These are phyloP conservation scores for Neonectria coccinea DNA, from an alignment of 2,329 filamentous ascomycete genomes.

Conservation along the genomic window DNA sequence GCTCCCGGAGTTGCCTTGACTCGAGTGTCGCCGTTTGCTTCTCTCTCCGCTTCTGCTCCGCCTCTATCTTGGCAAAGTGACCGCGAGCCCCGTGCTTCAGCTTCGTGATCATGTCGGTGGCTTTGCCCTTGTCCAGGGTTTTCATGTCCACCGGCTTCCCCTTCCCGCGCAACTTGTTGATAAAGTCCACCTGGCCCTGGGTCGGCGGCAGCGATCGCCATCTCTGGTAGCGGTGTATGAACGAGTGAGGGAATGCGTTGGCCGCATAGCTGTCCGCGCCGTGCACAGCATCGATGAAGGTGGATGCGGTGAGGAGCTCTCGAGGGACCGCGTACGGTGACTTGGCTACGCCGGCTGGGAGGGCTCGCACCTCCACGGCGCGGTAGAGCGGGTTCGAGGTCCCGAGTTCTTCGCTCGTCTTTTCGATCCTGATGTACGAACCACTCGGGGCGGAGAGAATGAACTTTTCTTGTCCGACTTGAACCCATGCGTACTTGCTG, in stretches of 20 bases:
- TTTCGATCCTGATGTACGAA: constrained; percentile 69
- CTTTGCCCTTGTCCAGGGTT: constrained; percentile 81
- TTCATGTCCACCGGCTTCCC: constrained; percentile 63
- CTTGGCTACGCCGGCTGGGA: constrained; percentile 59
- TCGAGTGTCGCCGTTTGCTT: constrained; percentile 53
- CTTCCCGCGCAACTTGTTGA: constrained; percentile 73
- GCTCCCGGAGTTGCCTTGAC: constrained; percentile 59
- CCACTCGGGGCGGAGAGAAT: constrained; percentile 75
- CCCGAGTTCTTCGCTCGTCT: constrained; percentile 42
- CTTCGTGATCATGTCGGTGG: constrained; percentile 92
- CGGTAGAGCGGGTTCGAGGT: constrained; percentile 51
- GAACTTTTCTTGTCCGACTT: constrained; percentile 76
- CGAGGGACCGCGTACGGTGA: constrained; percentile 77
- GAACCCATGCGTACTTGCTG: constrained; percentile 85
- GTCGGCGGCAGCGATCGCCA: constrained; percentile 80
- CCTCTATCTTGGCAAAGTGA: constrained; percentile 67
- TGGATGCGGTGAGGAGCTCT: constrained; percentile 72
- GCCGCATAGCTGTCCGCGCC: constrained; percentile 85
- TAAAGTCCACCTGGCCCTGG: constrained; percentile 72
- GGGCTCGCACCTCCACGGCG: constrained; percentile 62
- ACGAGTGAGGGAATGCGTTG: constrained; percentile 72
- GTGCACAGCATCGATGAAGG: constrained; percentile 81
- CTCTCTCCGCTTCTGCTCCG: constrained; percentile 62
- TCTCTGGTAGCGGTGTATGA: constrained; percentile 72
- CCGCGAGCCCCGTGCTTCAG: constrained; percentile 83